These are phyloP conservation scores for Arctostaphylos glauca DNA, from an alignment of 148 eudicot genomes.

Conservation along the genomic window DNA sequence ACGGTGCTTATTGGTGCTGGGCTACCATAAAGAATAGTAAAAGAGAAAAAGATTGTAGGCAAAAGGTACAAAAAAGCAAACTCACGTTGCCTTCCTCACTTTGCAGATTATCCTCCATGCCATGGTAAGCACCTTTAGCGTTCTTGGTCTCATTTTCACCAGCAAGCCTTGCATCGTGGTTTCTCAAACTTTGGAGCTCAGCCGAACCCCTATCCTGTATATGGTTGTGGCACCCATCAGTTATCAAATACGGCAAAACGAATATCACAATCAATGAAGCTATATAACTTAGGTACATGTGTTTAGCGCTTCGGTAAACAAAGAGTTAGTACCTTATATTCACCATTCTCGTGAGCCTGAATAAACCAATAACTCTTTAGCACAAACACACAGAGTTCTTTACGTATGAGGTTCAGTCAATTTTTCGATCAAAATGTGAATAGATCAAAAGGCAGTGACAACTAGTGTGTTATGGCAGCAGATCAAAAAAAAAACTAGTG, in stretches of 20 bases:
- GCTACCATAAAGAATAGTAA: neutral
- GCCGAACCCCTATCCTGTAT: neutral
- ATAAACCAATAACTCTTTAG: neutral
- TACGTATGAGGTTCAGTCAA: no score
- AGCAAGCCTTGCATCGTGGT: neutral
- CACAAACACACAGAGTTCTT: no score
- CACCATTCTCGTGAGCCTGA: neutral
- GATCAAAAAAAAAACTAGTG: no score
- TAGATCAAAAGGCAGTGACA: no score
- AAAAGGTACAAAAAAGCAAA: neutral
- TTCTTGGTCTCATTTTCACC: neutral
- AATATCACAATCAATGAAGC: neutral
- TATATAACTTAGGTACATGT: neutral
- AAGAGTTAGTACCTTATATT: neutral
- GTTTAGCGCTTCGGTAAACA: neutral
- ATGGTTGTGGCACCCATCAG: neutral
- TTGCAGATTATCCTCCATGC: constrained; percentile 48
- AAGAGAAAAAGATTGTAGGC: neutral
- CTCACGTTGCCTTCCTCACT: constrained; percentile 31
- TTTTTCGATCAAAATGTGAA: no score
- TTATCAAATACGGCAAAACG: neutral
- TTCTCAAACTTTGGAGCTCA: neutral
- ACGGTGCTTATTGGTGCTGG: no score
- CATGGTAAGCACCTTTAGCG: constrained; percentile 58
- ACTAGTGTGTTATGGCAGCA: no score